phyloP scores from a whole-genome alignment of 257 asterid species.

The Ballota nigra region DNA sequence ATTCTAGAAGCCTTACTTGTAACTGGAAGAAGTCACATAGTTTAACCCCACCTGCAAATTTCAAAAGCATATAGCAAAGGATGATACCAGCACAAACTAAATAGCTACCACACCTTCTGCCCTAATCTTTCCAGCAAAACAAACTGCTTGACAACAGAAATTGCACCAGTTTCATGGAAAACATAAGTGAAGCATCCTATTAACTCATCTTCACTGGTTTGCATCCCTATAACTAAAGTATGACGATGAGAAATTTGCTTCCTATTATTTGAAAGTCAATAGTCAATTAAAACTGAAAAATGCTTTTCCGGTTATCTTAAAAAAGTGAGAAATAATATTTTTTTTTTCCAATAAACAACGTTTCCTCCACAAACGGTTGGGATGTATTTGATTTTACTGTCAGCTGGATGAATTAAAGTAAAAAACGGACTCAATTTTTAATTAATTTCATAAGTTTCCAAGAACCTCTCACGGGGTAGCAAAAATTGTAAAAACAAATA shows the following conservation, averaged over 20 bases:
- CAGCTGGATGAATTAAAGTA: not conserved
- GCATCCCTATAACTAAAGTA: not conserved
- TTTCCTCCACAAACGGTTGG: not conserved
- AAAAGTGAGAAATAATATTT: not conserved
- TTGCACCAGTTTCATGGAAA: constrained; percentile 19
- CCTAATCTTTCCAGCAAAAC: constrained; percentile 35
- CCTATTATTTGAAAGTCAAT: not conserved
- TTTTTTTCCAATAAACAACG: not conserved
- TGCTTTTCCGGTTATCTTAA: not conserved
- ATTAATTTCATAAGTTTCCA: not conserved
- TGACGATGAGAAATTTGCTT: not conserved
- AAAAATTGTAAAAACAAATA: not conserved
- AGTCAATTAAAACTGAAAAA: not conserved
- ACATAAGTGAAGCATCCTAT: not conserved
- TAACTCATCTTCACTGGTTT: not conserved
- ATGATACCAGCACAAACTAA: constrained; percentile 41
- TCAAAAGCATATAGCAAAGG: constrained; percentile 39
- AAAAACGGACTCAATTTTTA: not conserved
- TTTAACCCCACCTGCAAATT: constrained; percentile 54
- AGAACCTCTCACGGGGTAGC: constrained; percentile 6
- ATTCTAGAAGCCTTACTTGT: constrained; percentile 51
- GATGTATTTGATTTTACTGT: not conserved
- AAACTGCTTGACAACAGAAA: constrained; percentile 16
- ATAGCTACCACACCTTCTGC: constrained; percentile 34
- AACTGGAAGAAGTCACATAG: constrained; percentile 37